Conservation (phyloP, 257 asterid genomes). For the Solanum chiquidenum region DNA sequence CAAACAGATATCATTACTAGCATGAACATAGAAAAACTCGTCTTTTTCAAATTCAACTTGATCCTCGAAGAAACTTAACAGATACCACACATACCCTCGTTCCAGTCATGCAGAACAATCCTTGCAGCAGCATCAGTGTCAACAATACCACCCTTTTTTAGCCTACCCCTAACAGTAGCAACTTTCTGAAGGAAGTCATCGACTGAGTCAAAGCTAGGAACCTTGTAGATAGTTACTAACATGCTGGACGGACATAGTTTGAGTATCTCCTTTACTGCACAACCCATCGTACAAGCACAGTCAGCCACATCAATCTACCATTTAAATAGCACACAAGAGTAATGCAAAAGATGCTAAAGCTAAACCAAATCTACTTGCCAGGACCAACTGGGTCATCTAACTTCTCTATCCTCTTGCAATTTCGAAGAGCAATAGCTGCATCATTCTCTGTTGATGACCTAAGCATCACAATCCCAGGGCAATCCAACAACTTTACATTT, state of each 20-base stretch:
- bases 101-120: constrained; percentile 92
- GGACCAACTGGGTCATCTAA: constrained; percentile 83
- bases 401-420: constrained; percentile 93
- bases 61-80: neutral
- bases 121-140: constrained; percentile 82
- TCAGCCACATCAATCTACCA: neutral
- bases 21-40: neutral
- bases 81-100: constrained; percentile 49
- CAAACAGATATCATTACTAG: neutral
- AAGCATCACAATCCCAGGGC: constrained; percentile 96
- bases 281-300: neutral
- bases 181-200: constrained; percentile 89
- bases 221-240: constrained; percentile 64
- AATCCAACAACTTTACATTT: constrained; percentile 74
- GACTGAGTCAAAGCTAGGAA: constrained; percentile 62
- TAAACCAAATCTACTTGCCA: constrained; percentile 27
- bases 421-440: constrained; percentile 76
- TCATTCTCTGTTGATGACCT: constrained; percentile 53
- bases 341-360: neutral
- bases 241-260: constrained; percentile 60
- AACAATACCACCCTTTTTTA: constrained; percentile 85
- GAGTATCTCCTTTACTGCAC: constrained; percentile 85
- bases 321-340: neutral
- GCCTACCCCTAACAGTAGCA: constrained; percentile 74
- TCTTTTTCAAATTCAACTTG: neutral